Evolutionary conservation across 1,284 basidiomycete species (phyloP), one percentile per base, ranked within the genome.

Genomic region (Cutaneotrichosporon cavernicola): DNA sequence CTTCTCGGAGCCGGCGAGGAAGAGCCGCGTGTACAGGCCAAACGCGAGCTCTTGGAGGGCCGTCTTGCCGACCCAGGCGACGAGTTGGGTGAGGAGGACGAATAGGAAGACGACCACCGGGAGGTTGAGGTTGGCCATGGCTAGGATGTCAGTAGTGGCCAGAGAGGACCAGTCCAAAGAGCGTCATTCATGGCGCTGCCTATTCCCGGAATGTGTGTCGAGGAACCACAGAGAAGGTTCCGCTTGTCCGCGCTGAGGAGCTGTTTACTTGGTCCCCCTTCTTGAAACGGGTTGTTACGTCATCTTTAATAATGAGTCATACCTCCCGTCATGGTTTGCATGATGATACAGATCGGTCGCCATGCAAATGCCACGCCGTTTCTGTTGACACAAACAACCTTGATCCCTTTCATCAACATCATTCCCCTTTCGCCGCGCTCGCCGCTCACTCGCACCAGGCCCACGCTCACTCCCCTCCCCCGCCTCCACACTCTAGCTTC

Each of bases 1-100:
- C 40, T 83, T 72, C 26, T 85, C 83, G 26, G 85, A 81, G 10
- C 82, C 77, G 32, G 84, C 81, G 73, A 88, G 82, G 79, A 91
- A 88, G 62, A 90, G 69, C 52, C 85, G 83, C 59, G 88, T 83
- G 78, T 92, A 90, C 16, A 88, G 63, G 11, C 84, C 78, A 83
- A 90, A 92, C 58, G 84, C 92, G 64, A 88, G 77, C 62, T 90
- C 89, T 65, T 90, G 84, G 18, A 97, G 84, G 26, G 90, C 88
- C 21, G 89, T 86, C 76, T 91, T 86, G 59, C 93, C 93, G 64
- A 95, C 85, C 92, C 92, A 95, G 62, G 88, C 86, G 66, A 96
- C 85, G 68, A 91, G 82, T 76, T 94, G 89, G 8, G 90, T 89
- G 65, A 90, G 70, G 71, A 95, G 87, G 34, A 92, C 90, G 65